Base-by-base conservation (phyloP, 2,329 filamentous ascomycete genomes). In the Pseudocercospora ulei region DNA sequence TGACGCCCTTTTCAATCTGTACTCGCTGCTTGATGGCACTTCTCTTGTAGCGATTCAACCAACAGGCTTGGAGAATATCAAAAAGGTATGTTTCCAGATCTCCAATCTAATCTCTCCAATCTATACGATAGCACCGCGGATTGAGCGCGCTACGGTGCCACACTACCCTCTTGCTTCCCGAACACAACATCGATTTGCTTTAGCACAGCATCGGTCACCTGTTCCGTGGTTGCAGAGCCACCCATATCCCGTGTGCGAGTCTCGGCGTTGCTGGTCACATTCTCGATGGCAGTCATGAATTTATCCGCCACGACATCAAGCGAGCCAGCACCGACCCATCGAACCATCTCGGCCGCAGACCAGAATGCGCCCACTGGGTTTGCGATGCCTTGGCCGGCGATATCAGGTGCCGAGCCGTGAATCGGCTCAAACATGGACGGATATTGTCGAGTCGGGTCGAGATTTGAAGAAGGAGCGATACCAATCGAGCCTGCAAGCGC, bases 401-500 rank as follows among this genome's bases (percentile, higher is more conserved):
- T 79, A 46, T 80, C 76, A 27, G 49, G 47, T 5, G 49, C 49
- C 1, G 47, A 48, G 31, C 49, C 49, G 49, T 75, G 72, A 37
- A 76, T 75, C 0, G 73, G 73, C 61, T 76, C 73, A 45, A 76
- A 77, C 70, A 76, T 75, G 37, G 66, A 70, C 0, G 76, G 76
- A 43, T 75, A 71, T 47, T 69, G 54, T 9, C 72, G 63, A 1
- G 71, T 75, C 1, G 78, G 78, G 48, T 82, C 78, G 1, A 82
- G 63, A 50, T 82, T 83, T 26, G 71, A 76, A 0, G 78, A 81
- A 2, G 79, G 78, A 3, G 79, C 79, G 41, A 84, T 82, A 5
- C 80, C 78, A 44, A 83, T 82, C 2, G 72, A 78, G 0, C 79
- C 79, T 2, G 78, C 78, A 4, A 82, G 63, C 0, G 78, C 76